These are phyloP conservation scores for Fusarium robinianum DNA, from an alignment of 2,329 filamentous ascomycete genomes.

Conservation along the genomic window DNA sequence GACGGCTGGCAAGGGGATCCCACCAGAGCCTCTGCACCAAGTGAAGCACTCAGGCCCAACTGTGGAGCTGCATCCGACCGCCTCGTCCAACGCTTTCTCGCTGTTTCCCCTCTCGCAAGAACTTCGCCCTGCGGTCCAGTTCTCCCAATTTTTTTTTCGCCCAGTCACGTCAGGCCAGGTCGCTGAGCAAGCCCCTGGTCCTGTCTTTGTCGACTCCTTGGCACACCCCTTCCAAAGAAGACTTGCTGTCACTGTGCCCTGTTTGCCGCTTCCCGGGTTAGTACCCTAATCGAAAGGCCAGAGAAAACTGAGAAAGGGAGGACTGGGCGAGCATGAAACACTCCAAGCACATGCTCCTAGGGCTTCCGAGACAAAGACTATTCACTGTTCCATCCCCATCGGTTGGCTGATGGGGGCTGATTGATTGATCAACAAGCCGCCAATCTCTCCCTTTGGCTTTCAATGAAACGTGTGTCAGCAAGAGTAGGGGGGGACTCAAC, in stretches of 20 bases:
- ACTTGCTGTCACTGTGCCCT: conserved; percentile 3
- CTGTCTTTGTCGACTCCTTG: no score
- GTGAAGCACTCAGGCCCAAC: conserved; percentile 45
- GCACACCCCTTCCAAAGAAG: no score
- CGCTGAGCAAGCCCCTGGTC: no score
- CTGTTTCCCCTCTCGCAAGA: conserved; percentile 10
- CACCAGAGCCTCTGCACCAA: conserved; percentile 30
- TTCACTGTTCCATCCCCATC: no score
- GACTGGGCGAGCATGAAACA: no score
- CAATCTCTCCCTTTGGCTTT: no score
- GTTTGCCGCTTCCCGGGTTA: neutral
- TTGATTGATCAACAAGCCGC: conserved; percentile 21
- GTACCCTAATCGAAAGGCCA: conserved; percentile 15
- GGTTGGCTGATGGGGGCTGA: conserved; percentile 6
- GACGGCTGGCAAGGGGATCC: conserved; percentile 33
- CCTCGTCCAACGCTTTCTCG: conserved; percentile 32
- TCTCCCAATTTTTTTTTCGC: conserved; percentile 14
- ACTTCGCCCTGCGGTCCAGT: conserved; percentile 14
- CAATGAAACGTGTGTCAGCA: no score
- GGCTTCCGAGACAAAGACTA: conserved; percentile 13
- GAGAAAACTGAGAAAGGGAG: no score
- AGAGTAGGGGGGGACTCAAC: no score
- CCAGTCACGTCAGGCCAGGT: conserved; percentile 27
- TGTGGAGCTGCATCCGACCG: conserved; percentile 38
- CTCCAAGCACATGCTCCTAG: no score